Conservation (phyloP, 805 yeast species). For the Ogataea thermomethanolica region DNA sequence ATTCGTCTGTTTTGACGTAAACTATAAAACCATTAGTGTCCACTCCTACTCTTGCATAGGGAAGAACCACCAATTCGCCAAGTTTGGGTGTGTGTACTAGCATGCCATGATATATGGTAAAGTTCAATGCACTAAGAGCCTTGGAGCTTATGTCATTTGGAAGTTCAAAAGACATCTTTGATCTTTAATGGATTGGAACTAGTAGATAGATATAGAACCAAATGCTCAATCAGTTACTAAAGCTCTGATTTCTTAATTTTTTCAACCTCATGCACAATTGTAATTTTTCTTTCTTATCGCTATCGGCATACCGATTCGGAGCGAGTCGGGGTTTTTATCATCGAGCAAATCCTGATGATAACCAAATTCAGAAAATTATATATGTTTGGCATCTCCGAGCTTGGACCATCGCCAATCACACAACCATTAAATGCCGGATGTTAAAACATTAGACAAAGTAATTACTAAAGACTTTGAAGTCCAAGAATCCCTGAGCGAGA, state of each 20-base stretch:
- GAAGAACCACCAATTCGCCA: conserved; percentile 50
- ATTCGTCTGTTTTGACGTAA: conserved; percentile 13
- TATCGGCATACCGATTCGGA: conserved; percentile 6
- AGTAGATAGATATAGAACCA: too few species aligned
- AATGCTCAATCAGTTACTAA: too few species aligned
- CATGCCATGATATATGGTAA: conserved; percentile 56
- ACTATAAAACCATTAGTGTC: conserved; percentile 48
- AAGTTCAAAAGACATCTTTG: background rate
- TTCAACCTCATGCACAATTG: background rate
- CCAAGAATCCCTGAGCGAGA: too few species aligned
- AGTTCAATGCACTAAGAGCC: conserved; percentile 6
- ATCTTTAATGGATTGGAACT: too few species aligned
- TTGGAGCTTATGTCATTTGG: conserved; percentile 1
- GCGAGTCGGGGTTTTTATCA: conserved; percentile 2
- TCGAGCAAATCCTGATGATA: background rate
- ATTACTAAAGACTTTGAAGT: too few species aligned
- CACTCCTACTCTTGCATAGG: conserved; percentile 57
- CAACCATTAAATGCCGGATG: too few species aligned
- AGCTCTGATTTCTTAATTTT: background rate
- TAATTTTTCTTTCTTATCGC: background rate
- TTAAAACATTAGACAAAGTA: too few species aligned
- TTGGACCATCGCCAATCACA: background rate
- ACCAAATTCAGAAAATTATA: background rate
- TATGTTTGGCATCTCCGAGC: background rate
- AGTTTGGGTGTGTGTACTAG: conserved; percentile 62